Evolutionary conservation across 192 early-diverging fungal species (phyloP), one percentile per base, ranked within the genome.

Genomic region (Linnemannia elongata): DNA sequence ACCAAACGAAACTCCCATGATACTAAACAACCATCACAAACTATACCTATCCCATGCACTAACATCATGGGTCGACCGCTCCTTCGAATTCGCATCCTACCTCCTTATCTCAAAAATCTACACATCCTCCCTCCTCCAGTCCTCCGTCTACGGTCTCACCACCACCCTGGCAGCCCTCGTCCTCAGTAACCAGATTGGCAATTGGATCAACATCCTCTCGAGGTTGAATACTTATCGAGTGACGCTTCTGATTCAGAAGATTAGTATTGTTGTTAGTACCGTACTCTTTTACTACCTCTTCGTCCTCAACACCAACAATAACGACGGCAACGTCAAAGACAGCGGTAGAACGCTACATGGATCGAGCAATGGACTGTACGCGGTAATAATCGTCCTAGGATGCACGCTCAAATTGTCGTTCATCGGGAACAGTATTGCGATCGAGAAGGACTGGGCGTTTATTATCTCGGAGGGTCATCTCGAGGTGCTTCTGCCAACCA

Each of bases 391-490:
- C 5, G n/a, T 88, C 20, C 66, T 82, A 6, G 87, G 87, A 33
- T 78, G 87, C 35, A 73, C 78, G 0, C 75, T 80, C 27, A 82
- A 83, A 20, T 39, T 88, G 1, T 18, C 81, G 2, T 80, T 80
- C 47, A 83, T 88, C 20, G 86, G 81, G 22, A 88, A 79, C 63
- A 82, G 75, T 54, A 78, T 88, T 33, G 87, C 81, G 0, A 79
- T 80, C 27, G 81, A 83, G 44, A 75, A 76, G 47, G 87, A 88
- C 73, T 88, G 87, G 87, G 80, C 78, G 4, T 69, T 80, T 74
- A 66, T 83, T 27, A 83, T 88, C 12, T 75, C 87, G 10, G 75
- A 70, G 1, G 74, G 78, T 47, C 74, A 88, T 30, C 77, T 82
- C 17, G 71, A 83, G 24, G n/a, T 36, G 2, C 33, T 88, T 6